These are phyloP conservation scores for Lizonia empirigonia DNA, from an alignment of 2,329 filamentous ascomycete genomes.

Conservation along the genomic window DNA sequence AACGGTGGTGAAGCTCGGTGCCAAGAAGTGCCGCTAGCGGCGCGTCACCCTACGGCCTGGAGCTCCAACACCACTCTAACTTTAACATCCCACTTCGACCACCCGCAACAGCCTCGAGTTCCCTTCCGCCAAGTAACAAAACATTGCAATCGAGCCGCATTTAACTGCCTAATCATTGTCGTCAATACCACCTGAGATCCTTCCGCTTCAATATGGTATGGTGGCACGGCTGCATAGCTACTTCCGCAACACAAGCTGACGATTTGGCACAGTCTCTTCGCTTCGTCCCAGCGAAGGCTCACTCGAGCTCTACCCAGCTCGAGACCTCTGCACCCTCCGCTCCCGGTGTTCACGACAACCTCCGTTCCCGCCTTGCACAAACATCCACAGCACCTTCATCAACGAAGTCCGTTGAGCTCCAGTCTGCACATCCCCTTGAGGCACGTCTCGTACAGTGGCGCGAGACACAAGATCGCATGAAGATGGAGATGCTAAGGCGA, in stretches of 20 bases:
- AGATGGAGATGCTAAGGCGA: slow-evolving; percentile 86
- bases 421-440: slow-evolving; percentile 86
- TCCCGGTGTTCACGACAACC: slow-evolving; percentile 89
- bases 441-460: slow-evolving; percentile 88
- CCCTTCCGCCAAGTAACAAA: not conserved
- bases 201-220: slow-evolving; percentile 23
- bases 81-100: slow-evolving; percentile 9
- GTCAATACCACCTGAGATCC: not conserved
- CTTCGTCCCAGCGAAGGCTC: slow-evolving; percentile 74
- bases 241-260: not conserved
- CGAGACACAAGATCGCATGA: slow-evolving; percentile 81
- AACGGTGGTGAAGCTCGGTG: slow-evolving; percentile 3
- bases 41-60: slow-evolving; percentile 43
- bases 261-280: slow-evolving; percentile 70
- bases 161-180: not conserved
- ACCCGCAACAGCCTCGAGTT: not conserved
- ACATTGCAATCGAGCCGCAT: not conserved
- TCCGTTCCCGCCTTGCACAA: slow-evolving; percentile 79
- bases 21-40: slow-evolving; percentile 34
- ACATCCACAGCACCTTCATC: slow-evolving; percentile 38
- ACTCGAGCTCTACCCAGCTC: slow-evolving; percentile 63
- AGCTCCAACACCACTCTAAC: slow-evolving; percentile 33
- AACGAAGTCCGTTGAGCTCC: slow-evolving; percentile 50
- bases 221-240: not conserved
- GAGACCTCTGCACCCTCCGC: slow-evolving; percentile 77